Conservation (phyloP, 2,329 filamentous ascomycete genomes). For the Talaromyces marneffei region DNA sequence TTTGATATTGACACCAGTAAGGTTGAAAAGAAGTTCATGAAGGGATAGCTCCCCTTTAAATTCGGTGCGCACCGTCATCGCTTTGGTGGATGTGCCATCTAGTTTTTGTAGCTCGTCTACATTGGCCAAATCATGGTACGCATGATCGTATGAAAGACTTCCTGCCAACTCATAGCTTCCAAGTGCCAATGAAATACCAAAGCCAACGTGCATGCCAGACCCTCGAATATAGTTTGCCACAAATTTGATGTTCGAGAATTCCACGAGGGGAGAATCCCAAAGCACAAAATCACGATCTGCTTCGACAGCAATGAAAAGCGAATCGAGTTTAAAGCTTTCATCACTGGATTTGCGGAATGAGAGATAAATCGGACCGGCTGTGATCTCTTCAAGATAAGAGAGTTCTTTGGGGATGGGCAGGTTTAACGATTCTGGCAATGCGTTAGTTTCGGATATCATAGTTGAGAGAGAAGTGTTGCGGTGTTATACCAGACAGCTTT, state of each 20-base stretch:
- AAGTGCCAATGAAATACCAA: neutral
- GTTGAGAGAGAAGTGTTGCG: neutral
- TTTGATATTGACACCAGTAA: neutral
- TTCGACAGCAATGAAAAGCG: neutral
- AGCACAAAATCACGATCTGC: neutral
- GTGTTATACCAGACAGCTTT: neutral
- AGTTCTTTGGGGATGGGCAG: neutral
- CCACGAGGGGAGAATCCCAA: neutral
- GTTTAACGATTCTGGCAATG: neutral
- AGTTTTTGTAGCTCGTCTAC: neutral
- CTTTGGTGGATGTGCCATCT: neutral
- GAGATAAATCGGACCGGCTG: neutral
- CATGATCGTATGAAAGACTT: neutral
- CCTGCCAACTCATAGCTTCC: neutral
- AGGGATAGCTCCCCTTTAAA: neutral
- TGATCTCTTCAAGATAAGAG: neutral
- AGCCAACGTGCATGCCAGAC: neutral
- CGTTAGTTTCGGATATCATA: neutral
- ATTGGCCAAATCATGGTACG: neutral
- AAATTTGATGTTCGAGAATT: neutral
- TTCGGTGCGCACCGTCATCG: neutral
- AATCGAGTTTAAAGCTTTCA: neutral
- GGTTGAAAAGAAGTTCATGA: neutral
- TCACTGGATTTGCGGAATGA: neutral
- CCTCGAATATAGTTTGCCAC: neutral